Evolutionary conservation across 2,329 filamentous ascomycete species (phyloP).

Genomic region (Cercospora janseana): DNA sequence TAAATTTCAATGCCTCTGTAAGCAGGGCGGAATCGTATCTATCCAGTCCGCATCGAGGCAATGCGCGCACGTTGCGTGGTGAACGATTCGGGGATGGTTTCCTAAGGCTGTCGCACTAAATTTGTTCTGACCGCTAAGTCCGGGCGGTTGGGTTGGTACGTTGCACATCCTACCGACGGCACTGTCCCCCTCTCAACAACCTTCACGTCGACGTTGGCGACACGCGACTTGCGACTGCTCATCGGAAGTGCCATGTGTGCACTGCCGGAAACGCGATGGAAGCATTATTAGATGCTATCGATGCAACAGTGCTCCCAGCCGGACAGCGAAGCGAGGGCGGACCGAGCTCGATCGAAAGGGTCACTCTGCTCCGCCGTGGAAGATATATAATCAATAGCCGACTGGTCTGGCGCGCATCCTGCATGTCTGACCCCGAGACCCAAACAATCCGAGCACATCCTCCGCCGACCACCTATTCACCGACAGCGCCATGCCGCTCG

Average conservation of each 20-base stretch:
- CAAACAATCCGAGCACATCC: conserved; percentile 2
- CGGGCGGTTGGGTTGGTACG: no score
- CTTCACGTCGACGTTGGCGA: neutral
- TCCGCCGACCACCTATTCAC: neutral
- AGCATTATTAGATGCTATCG: neutral
- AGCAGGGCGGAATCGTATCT: no score
- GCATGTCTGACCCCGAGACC: conserved; percentile 1
- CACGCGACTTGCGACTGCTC: neutral
- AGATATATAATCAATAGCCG: conserved; percentile 4
- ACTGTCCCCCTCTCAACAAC: no score
- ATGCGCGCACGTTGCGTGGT: no score
- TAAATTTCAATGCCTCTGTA: no score
- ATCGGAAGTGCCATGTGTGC: neutral
- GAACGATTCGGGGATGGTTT: no score
- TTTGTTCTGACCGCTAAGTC: no score
- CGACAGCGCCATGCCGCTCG: neutral
- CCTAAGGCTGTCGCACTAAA: no score
- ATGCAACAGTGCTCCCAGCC: neutral
- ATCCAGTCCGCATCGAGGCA: no score
- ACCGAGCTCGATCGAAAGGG: conserved; percentile 3
- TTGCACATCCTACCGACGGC: no score
- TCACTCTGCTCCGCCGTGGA: neutral
- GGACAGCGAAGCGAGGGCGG: conserved; percentile 6
- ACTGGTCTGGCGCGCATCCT: conserved; percentile 1
- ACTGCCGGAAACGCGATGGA: conserved; percentile 1